Conservation (phyloP, 306 rosid genomes). For the Rosa chinensis region DNA sequence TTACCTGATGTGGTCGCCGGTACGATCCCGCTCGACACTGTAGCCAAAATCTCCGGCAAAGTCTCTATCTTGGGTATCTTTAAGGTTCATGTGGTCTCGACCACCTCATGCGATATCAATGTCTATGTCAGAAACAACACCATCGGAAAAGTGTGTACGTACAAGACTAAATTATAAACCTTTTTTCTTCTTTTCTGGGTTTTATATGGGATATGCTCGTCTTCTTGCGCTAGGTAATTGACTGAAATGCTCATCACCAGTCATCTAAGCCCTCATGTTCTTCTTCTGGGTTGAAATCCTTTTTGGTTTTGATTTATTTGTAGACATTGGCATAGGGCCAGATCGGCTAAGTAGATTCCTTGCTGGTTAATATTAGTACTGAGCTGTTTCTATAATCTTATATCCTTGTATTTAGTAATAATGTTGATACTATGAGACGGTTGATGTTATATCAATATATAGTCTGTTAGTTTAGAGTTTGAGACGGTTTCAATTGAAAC, state of each 20-base stretch:
- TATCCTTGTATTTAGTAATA: background rate
- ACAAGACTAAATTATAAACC: slow-evolving; percentile 40
- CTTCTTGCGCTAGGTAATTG: background rate
- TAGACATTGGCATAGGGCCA: background rate
- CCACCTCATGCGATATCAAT: slow-evolving; percentile 55
- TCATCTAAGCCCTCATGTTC: background rate
- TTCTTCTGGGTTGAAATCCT: background rate
- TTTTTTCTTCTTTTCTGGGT: background rate
- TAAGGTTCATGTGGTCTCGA: slow-evolving; percentile 32
- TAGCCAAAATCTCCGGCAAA: slow-evolving; percentile 36
- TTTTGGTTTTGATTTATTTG: background rate
- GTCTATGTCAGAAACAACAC: slow-evolving; percentile 20
- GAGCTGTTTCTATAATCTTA: background rate
- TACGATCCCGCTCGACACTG: slow-evolving; percentile 42
- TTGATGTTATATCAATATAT: background rate
- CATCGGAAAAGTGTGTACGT: slow-evolving; percentile 32
- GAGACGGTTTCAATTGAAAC: background rate
- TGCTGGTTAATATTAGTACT: background rate
- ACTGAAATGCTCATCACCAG: background rate
- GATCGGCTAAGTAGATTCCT: background rate
- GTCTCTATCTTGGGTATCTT: slow-evolving; percentile 45
- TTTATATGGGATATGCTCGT: background rate
- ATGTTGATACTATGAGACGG: background rate
- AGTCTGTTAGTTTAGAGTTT: background rate
- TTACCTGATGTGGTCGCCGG: slow-evolving; percentile 38